Evolutionary conservation across 2,329 filamentous ascomycete genomes (phyloP).

Genomic region (Arthroderma uncinatum): DNA sequence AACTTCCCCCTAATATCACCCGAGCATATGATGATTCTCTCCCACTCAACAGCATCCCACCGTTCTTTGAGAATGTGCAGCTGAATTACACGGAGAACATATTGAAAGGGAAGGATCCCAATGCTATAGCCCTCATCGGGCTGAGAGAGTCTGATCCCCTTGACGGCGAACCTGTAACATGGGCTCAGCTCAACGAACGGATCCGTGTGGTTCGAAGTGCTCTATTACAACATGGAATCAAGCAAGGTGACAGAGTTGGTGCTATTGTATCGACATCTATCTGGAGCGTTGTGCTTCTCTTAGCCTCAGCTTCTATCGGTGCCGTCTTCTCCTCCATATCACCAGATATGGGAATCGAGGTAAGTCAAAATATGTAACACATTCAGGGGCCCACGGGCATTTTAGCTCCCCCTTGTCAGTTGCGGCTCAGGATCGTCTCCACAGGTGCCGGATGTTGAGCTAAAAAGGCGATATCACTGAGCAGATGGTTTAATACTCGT

Average conservation of each 20-base stretch:
- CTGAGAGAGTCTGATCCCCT: slow-evolving; percentile 30
- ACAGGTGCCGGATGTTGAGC: too few species aligned
- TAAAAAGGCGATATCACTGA: too few species aligned
- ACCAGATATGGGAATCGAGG: slow-evolving; percentile 34
- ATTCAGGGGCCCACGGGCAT: too few species aligned
- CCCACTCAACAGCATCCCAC: slow-evolving; percentile 29
- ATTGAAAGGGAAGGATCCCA: slow-evolving; percentile 26
- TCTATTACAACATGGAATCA: slow-evolving; percentile 28
- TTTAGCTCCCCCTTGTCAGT: too few species aligned
- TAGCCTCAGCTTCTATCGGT: slow-evolving; percentile 33
- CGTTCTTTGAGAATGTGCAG: slow-evolving; percentile 29
- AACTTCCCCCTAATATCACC: slow-evolving; percentile 23
- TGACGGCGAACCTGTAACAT: slow-evolving; percentile 30
- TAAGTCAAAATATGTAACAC: slow-evolving; percentile 11
- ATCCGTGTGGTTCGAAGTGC: slow-evolving; percentile 31
- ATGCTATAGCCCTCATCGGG: slow-evolving; percentile 31
- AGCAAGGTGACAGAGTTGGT: slow-evolving; percentile 30
- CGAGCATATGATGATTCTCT: slow-evolving; percentile 30
- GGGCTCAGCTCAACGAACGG: slow-evolving; percentile 30
- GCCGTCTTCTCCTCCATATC: slow-evolving; percentile 37
- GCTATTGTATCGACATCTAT: slow-evolving; percentile 36
- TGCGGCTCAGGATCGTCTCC: too few species aligned
- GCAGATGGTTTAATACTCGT: too few species aligned
- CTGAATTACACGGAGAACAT: slow-evolving; percentile 36
- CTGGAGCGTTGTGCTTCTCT: slow-evolving; percentile 33